Evolutionary conservation across 73 alveolate genomes (phyloP), one percentile per base, ranked within the genome.

Genomic region (Stentor coeruleus): DNA sequence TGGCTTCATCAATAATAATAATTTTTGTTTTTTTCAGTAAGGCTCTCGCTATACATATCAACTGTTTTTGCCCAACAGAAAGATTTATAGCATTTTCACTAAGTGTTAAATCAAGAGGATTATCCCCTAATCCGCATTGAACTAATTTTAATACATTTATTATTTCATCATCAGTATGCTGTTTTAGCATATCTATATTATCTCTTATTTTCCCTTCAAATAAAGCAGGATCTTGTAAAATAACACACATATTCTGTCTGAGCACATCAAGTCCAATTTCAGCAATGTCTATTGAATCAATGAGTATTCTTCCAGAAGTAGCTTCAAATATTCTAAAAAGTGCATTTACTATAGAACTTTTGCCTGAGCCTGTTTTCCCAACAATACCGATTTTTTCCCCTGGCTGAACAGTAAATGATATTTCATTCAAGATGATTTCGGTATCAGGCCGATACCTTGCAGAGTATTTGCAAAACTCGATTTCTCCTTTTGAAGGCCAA

Each of bases 291-390:
- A 93, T 90, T 59, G 94, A 97, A 83, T 93, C 98, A 58, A 93
- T 91, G 35, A 79, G 77, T 37, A 93, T 89, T 26, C 59, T 76
- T 41, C 98, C 98, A 85, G 83, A 39, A 87, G 79, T 59, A 83
- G 91, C 76, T 26, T 97, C 99, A 57, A 95, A 84, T 31, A 97
- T 92, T 74, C 99, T 90, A 58, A 91, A 81, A 0, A 93, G 39
- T 30, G 92, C 81, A 59, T 88, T 80, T 42, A 93, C 57, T 33
- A 93, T 82, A 40, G 97, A 90, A 74, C 96, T 89, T 86, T 93
- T 93, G 39, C 98, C 98, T 20, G 92, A 87, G 14, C 94, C 99
- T 36, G 99, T 97, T 86, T 99, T 93, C 4, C 99, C 99, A 14
- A 97, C 97, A 28, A 95, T 87, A 15, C 99, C 99, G n/a, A 96